Base-by-base conservation (phyloP, 2,329 filamentous ascomycete genomes). In the Dothiorella sarmentorum region DNA sequence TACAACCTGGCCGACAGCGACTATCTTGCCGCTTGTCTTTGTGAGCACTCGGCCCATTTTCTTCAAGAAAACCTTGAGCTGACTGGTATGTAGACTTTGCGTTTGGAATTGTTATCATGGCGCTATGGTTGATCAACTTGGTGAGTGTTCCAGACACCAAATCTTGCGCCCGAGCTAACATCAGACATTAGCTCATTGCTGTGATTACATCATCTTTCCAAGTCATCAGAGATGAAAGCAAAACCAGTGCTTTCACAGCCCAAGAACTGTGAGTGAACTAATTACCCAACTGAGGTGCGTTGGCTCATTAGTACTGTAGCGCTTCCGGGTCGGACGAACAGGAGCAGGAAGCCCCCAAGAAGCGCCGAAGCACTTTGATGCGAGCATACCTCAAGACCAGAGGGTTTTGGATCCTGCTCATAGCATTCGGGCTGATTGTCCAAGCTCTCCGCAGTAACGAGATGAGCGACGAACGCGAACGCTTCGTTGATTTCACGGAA, bases 151-250 rank as follows among this genome's bases (percentile, higher is more conserved):
- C 33, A 7, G 13, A 15, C 1, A 4, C 11, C 13, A 6, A 17
- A 2, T 17, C 7, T 17, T 37, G 33, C 7, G 13, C 33, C 17
- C 4, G 13, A n/a, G 33, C 33, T 37, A 15, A 37, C 15, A 11
- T 37, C 5, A 2, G 4, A n/a, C n/a, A 1, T 15, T 2, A 37
- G 33, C 74, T 88, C 45, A 96, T 99, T 68, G 94, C 94, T 3
- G 94, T 99, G 67, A 99, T 99, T 70, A 99, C 94, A 0, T 96
- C 94, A 4, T 97, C 93, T 1, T 99, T 99, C 69, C 94, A 99
- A 71, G 90, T 99, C 64, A 99, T 99, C 66, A 85, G 94, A 63
- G 95, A 99, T 76, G 94, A 99, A 71, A 96, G 91, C 75, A 92
- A 89, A 73, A 86, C 88, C 29, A 97, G 92, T 76, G 94, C 95